Evolutionary conservation across 1,139 yeast genomes (phyloP), one percentile per base, ranked within the genome.

Genomic region (Geotrichum bryndzae): DNA sequence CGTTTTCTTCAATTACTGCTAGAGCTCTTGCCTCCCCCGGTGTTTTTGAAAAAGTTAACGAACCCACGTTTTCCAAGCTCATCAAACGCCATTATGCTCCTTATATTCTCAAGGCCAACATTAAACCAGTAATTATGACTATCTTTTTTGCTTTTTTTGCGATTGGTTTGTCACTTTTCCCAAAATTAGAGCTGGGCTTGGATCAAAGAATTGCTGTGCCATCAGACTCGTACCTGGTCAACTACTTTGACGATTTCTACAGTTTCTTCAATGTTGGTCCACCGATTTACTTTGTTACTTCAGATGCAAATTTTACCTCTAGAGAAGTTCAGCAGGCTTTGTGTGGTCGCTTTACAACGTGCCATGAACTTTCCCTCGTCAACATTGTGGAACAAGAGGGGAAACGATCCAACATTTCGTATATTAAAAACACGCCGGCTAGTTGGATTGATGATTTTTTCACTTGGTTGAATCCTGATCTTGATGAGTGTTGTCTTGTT

Each of bases 361-460:
- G 99, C 73, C 80, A 89, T 56, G 84, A 87, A 66, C 85, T 76
- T 68, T 92, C 97, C 0, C 73, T 94, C 51, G 85, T 90, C 1
- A 94, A 91, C 69, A 79, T 92, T n/a, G 74, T 94, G 55, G 96
- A 91, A 68, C 95, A 90, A 72, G 99, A 94, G 71, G 82, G 88
- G 61, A 84, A 85, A 65, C 77, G 97, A 56, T 79, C 85, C 0
- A 77, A 82, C 1, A 70, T 78, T 8, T 87, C 95, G 0, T 86
- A 87, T 13, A 80, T 94, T 55, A 81, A 83, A 1, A 95, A 89
- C 57, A 97, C 98, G 0, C 83, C 90, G 1, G 85, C 97, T 1
- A 87, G 88, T 68, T 94, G 98, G 98, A 77, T 91, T 59, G 99
- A 94, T 73, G 98, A 94, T 71, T 92, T 84, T 71, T 79, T 94